A percentile compares a stretch with the other conserved stretches of the same genome.
phyloP scores from a whole-genome alignment of 352 stramenopile genomes.

The Globisporangium irregulare region DNA sequence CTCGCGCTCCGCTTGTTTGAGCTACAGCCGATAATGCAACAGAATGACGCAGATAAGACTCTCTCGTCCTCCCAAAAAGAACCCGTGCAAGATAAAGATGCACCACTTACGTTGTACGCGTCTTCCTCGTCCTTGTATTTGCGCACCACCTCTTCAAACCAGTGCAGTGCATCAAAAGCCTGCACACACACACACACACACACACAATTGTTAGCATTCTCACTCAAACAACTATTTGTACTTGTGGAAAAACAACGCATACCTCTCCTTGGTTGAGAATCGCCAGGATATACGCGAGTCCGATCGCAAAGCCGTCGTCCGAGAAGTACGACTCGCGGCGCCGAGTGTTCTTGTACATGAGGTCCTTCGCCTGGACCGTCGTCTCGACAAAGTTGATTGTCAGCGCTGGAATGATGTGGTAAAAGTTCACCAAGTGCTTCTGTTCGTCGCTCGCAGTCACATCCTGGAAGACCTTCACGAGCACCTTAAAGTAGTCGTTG shows the following conservation, averaged over 20 bases:
- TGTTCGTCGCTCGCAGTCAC: constrained; percentile 85
- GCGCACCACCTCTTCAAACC: constrained; percentile 85
- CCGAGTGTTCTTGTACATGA: constrained; percentile 95
- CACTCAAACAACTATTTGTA: neutral
- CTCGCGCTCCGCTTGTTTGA: constrained; percentile 83
- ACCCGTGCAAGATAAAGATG: neutral
- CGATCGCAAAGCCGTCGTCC: constrained; percentile 95
- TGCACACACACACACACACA: constrained; percentile 19
- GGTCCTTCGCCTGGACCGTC: constrained; percentile 90
- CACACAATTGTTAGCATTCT: constrained; percentile 1
- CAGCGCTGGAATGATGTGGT: constrained; percentile 84
- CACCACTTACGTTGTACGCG: constrained; percentile 53
- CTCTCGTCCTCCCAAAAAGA: neutral
- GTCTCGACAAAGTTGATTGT: constrained; percentile 91
- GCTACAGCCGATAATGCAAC: constrained; percentile 15
- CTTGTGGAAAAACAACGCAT: neutral
- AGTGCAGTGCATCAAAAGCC: constrained; percentile 88
- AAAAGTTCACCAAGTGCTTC: constrained; percentile 93
- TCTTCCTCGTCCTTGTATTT: constrained; percentile 88
- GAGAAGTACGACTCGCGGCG: constrained; percentile 94
- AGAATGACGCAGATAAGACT: too few relatives aligned
- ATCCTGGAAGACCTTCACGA: constrained; percentile 88
- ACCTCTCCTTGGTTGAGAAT: constrained; percentile 89
- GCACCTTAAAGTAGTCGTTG: constrained; percentile 92
- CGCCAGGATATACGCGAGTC: constrained; percentile 91